A percentile compares a stretch with the other conserved stretches of the same genome.
phyloP scores from a whole-genome alignment of 1,139 yeast genomes.

The Barnettozyma hawaiiensis region DNA sequence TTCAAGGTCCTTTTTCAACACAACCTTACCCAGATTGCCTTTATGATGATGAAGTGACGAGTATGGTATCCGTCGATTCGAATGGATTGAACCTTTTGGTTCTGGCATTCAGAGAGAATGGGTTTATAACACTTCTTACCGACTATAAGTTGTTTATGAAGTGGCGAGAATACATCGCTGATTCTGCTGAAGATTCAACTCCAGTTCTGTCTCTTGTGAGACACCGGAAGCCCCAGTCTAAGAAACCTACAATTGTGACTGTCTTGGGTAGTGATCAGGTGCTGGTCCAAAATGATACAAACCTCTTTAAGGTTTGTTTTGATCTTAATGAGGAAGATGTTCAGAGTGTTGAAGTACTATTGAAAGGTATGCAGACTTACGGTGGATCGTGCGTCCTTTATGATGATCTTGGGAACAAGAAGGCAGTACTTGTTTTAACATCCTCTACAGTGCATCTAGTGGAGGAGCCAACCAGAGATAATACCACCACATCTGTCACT shows the following conservation, averaged over 20 bases:
- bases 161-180: constrained; percentile 8
- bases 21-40: constrained; percentile 40
- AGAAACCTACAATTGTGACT: neutral
- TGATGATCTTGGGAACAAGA: neutral
- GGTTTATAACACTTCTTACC: constrained; percentile 15
- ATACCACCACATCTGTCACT: no score
- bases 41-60: constrained; percentile 23
- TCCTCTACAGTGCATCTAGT: neutral
- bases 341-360: neutral
- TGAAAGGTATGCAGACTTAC: neutral
- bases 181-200: constrained; percentile 1
- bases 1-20: constrained; percentile 50
- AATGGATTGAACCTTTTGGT: constrained; percentile 11
- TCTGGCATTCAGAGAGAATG: constrained; percentile 12
- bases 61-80: constrained; percentile 11
- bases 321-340: neutral
- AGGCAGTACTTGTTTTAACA: neutral
- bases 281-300: constrained; percentile 2
- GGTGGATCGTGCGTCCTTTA: constrained; percentile 6
- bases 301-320: constrained; percentile 3
- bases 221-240: neutral
- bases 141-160: constrained; percentile 19
- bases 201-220: constrained; percentile 1
- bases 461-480: neutral
- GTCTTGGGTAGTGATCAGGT: neutral